Evolutionary conservation across 805 yeast species (phyloP), one percentile per base, ranked within the genome.

Genomic region (Yamadazyma endophytica): DNA sequence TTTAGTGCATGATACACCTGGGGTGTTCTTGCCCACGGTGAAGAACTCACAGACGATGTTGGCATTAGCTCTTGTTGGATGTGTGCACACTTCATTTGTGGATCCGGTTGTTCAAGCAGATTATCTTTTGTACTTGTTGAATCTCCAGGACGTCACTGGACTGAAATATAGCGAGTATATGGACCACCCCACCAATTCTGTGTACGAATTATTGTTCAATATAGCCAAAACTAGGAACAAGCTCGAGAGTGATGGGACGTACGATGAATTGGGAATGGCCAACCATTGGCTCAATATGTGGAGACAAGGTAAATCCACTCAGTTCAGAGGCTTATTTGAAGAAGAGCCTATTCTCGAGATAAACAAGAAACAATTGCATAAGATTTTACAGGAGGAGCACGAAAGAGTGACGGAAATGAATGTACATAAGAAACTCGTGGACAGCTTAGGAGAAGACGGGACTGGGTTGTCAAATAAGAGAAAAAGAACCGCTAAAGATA

Each of bases 51-150:
- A 78, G 39, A 76, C 87, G 1, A 85, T 89, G 92, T 61, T 90
- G 15, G 72, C 79, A 2, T 64, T 89, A 22, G 68, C 84, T 1
- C 57, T 88, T 13, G 77, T 82, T 21, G 94, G 95, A 1, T 80
- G 92, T 28, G 82, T 89, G 5, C 77, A 77, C 35, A 62, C 74
- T 4, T 70, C 72, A 11, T 63, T 73, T n/a, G 72, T 87, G 11
- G 97, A 89, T 50, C 95, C 95, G 0, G 77, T 82, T 3, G 72
- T 86, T 19, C 84, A 82, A 32, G 95, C 95, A 1, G 97, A 90
- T 52, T 90, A 82, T 52, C 58, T 90, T 21, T 63, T 90, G 17
- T 92, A 68, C 47, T 58, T 82, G 14, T 59, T 89, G 58, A 90
- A 92, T 49, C 52, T 79, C 12, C 82, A 75, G 39, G 75, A 72